Conservation (phyloP, 768 basidiomycete genomes). For the Pluteus cervinus region DNA sequence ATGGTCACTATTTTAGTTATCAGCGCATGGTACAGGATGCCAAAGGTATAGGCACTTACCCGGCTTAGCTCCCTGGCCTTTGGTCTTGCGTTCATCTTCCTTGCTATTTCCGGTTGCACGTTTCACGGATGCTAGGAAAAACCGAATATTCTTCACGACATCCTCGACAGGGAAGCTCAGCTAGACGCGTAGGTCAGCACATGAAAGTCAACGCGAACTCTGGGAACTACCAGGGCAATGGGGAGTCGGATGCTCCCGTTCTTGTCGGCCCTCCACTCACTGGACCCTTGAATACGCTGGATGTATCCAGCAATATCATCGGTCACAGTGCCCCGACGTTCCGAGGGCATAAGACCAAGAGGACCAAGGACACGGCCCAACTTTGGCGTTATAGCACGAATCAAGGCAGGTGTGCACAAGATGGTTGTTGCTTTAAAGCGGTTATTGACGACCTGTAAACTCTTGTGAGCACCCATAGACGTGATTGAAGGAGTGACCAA, state of each 20-base stretch:
- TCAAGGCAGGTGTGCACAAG: slow-evolving; percentile 75
- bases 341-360: slow-evolving; percentile 92
- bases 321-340: slow-evolving; percentile 89
- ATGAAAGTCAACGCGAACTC: slow-evolving; percentile 3
- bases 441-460: slow-evolving; percentile 60
- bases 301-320: slow-evolving; percentile 84
- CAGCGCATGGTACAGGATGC: slow-evolving; percentile 14
- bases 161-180: slow-evolving; percentile 71
- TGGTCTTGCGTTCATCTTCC: slow-evolving; percentile 35
- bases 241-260: slow-evolving; percentile 78
- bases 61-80: slow-evolving; percentile 40
- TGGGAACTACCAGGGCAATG: slow-evolving; percentile 58
- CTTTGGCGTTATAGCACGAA: slow-evolving; percentile 71
- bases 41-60: slow-evolving; percentile 20
- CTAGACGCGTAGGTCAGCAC: slow-evolving; percentile 28
- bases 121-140: slow-evolving; percentile 72
- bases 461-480: slow-evolving; percentile 4
- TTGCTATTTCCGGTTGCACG: slow-evolving; percentile 66
- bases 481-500: slow-evolving; percentile 30
- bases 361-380: slow-evolving; percentile 80
- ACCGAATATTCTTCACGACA: slow-evolving; percentile 70
- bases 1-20: slow-evolving; percentile 46
- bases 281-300: slow-evolving; percentile 68
- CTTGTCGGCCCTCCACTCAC: slow-evolving; percentile 93
- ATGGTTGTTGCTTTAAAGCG: slow-evolving; percentile 77